Evolutionary conservation across 495 filamentous ascomycete species (phyloP).

Genomic region (Tirmania nivea): DNA sequence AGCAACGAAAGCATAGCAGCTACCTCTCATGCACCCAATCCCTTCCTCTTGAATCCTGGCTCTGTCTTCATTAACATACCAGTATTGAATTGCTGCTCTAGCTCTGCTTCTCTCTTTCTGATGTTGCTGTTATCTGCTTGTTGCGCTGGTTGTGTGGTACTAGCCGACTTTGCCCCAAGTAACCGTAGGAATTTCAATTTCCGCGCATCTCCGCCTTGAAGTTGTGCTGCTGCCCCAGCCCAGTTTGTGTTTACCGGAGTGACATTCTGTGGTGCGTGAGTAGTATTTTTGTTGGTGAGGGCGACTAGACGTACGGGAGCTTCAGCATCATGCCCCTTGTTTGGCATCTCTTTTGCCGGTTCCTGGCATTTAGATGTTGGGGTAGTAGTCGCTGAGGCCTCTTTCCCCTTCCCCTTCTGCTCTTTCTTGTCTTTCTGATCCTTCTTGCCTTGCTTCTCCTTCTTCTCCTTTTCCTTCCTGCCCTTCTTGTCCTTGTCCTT

Average conservation of each 20-base stretch:
- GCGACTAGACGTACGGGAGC: not conserved
- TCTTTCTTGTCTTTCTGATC: constrained; percentile 6
- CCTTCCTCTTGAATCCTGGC: constrained; percentile 27
- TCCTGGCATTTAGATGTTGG: not conserved
- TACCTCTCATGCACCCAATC: constrained; percentile 29
- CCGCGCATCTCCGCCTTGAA: constrained; percentile 29
- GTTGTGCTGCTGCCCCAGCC: constrained; percentile 31
- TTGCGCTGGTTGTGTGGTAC: not conserved
- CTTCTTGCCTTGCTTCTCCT: constrained; percentile 12
- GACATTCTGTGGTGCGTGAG: not conserved
- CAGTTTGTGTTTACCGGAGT: constrained; percentile 12
- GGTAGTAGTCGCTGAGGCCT: not conserved
- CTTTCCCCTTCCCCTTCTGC: not conserved
- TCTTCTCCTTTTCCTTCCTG: constrained; percentile 6
- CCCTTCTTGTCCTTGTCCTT: not conserved
- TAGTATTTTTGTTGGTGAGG: constrained; percentile 2
- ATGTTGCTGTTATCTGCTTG: constrained; percentile 15
- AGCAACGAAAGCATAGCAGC: not conserved
- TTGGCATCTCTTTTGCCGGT: too few relatives aligned
- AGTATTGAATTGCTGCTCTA: constrained; percentile 35
- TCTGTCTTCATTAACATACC: constrained; percentile 39
- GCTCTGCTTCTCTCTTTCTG: constrained; percentile 28
- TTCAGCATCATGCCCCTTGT: too few relatives aligned
- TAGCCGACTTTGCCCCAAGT: constrained; percentile 28
- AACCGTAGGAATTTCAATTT: constrained; percentile 36